Conservation (phyloP, 352 stramenopile genomes). For the Pythium rishiriense region DNA sequence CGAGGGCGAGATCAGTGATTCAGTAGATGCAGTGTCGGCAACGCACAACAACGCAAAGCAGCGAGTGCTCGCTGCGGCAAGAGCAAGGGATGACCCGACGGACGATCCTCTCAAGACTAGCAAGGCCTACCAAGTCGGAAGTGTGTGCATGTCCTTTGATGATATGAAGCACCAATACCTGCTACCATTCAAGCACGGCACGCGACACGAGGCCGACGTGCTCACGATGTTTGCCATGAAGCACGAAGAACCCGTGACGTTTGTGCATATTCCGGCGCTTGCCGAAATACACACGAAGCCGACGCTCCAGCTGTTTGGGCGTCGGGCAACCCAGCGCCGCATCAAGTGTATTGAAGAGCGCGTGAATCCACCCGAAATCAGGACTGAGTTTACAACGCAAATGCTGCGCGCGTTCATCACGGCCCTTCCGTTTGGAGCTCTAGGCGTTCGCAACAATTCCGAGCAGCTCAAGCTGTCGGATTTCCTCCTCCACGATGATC, state of each 20-base stretch:
- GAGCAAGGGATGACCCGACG: background rate
- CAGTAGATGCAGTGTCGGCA: background rate
- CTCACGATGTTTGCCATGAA: constrained; percentile 51
- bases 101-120: constrained; percentile 3
- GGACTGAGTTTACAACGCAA: constrained; percentile 33
- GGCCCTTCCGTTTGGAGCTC: constrained; percentile 39
- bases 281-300: constrained; percentile 17
- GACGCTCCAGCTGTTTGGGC: constrained; percentile 32
- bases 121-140: constrained; percentile 44
- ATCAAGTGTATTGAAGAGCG: constrained; percentile 53
- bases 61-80: background rate
- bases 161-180: constrained; percentile 76
- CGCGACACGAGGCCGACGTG: constrained; percentile 38
- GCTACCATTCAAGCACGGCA: constrained; percentile 59
- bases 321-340: constrained; percentile 39
- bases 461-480: constrained; percentile 35
- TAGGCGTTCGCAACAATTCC: constrained; percentile 39
- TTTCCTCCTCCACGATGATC: constrained; percentile 25
- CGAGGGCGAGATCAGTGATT: background rate
- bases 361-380: constrained; percentile 28
- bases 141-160: constrained; percentile 64
- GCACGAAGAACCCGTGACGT: constrained; percentile 27
- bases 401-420: constrained; percentile 54
- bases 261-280: constrained; percentile 33
- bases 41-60: background rate